Conservation (phyloP, 495 filamentous ascomycete species). For the Melanomma pulvis-pyrius region DNA sequence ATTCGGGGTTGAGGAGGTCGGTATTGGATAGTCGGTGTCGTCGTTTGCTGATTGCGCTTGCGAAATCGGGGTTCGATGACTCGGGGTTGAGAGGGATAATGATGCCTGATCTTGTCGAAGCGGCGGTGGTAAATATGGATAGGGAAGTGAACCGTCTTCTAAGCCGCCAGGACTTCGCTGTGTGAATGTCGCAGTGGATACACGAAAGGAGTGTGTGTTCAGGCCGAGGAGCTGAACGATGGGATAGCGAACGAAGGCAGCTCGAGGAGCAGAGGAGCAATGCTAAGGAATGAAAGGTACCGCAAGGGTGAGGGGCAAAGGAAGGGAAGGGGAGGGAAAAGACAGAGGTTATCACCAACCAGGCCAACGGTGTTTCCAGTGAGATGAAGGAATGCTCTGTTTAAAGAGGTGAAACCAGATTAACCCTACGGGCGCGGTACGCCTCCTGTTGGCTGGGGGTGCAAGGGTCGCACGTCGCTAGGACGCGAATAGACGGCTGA, state of each 20-base stretch:
- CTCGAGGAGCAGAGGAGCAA: neutral
- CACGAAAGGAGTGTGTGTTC: conserved; percentile 27
- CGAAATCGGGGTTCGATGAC: neutral
- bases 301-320: conserved; percentile 7
- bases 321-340: conserved; percentile 9
- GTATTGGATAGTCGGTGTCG: too few relatives aligned
- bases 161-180: conserved; percentile 31
- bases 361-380: conserved; percentile 20
- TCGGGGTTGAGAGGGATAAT: neutral
- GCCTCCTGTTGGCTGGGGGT: conserved; percentile 13
- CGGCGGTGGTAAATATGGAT: neutral
- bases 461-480: conserved; percentile 21
- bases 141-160: conserved; percentile 1
- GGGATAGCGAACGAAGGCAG: conserved; percentile 1
- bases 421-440: conserved; percentile 9
- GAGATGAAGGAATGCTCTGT: conserved; percentile 36
- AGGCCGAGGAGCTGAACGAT: conserved; percentile 2
- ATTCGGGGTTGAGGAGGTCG: neutral
- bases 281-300: conserved; percentile 24
- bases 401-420: conserved; percentile 31
- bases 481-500: conserved; percentile 24
- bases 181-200: neutral
- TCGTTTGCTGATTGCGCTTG: neutral
- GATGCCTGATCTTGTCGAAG: neutral
- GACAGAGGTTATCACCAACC: conserved; percentile 16